These are phyloP conservation scores for Boletellus deceptivus DNA, from an alignment of 1,284 basidiomycete species.

Conservation along the genomic window DNA sequence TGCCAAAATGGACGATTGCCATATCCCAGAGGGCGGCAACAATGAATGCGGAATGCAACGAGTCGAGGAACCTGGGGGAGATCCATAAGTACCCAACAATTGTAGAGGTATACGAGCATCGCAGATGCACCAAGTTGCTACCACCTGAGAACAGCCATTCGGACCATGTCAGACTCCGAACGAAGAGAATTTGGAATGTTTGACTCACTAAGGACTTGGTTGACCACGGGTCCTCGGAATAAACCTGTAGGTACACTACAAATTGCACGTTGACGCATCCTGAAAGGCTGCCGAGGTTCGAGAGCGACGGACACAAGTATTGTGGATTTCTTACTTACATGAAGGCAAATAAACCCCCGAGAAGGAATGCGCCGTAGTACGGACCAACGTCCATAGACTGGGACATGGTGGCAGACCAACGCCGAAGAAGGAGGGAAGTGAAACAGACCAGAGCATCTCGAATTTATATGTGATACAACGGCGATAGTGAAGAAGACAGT, in stretches of 20 bases:
- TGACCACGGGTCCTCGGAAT: conserved; percentile 1
- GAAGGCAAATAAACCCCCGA: conserved; percentile 29
- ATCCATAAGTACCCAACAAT: too few species aligned
- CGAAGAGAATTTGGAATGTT: not conserved
- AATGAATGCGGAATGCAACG: conserved; percentile 16
- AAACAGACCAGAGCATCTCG: too few species aligned
- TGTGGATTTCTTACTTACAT: conserved; percentile 5
- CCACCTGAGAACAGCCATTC: conserved; percentile 13
- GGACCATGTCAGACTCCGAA: not conserved
- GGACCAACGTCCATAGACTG: too few species aligned
- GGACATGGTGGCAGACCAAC: too few species aligned
- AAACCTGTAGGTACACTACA: too few species aligned
- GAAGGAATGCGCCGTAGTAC: conserved; percentile 20
- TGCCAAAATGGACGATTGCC: conserved; percentile 15
- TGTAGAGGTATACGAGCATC: not conserved
- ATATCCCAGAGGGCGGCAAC: conserved; percentile 10
- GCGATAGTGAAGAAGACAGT: too few species aligned
- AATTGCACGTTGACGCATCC: too few species aligned
- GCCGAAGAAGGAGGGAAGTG: too few species aligned
- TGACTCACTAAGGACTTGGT: conserved; percentile 20
- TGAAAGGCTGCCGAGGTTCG: not conserved
- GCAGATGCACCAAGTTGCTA: conserved; percentile 16
- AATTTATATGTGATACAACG: too few species aligned
- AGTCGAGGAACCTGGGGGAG: conserved; percentile 19
- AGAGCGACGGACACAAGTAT: not conserved